Conservation (phyloP, 2,329 filamentous ascomycete genomes). For the Didymella lethalis region DNA sequence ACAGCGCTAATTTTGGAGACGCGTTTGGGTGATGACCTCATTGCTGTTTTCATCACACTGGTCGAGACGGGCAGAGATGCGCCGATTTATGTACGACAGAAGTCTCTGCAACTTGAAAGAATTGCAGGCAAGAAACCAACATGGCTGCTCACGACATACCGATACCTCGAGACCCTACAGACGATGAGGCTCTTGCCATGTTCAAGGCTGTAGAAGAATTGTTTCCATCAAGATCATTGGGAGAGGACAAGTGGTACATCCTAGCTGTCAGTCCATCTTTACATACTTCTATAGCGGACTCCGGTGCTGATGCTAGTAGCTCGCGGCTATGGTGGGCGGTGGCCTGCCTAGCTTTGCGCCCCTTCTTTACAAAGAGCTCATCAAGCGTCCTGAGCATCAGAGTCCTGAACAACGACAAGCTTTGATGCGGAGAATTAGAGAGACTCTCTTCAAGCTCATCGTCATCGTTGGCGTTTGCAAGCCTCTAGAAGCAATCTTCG, state of each 20-base stretch:
- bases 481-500: constrained; percentile 66
- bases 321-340: constrained; percentile 57
- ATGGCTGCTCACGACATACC: constrained; percentile 8
- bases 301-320: constrained; percentile 21
- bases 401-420: constrained; percentile 56
- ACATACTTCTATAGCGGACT: background rate
- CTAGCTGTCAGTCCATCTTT: constrained; percentile 42
- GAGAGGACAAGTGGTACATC: constrained; percentile 58
- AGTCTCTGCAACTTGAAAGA: background rate
- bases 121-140: background rate
- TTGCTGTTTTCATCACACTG: background rate
- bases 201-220: constrained; percentile 54
- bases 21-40: background rate
- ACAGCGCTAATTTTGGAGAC: background rate
- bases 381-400: constrained; percentile 56
- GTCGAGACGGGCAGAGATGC: background rate
- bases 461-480: constrained; percentile 68
- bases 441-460: constrained; percentile 67
- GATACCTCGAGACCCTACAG: constrained; percentile 43
- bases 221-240: constrained; percentile 55
- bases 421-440: constrained; percentile 62
- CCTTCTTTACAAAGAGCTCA: constrained; percentile 65
- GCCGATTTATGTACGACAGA: background rate
- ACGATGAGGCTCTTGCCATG: constrained; percentile 51
- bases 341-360: constrained; percentile 61